Evolutionary conservation across 179 eudicot genomes (phyloP), one percentile per base, ranked within the genome.

Genomic region (Beta corolliflora): DNA sequence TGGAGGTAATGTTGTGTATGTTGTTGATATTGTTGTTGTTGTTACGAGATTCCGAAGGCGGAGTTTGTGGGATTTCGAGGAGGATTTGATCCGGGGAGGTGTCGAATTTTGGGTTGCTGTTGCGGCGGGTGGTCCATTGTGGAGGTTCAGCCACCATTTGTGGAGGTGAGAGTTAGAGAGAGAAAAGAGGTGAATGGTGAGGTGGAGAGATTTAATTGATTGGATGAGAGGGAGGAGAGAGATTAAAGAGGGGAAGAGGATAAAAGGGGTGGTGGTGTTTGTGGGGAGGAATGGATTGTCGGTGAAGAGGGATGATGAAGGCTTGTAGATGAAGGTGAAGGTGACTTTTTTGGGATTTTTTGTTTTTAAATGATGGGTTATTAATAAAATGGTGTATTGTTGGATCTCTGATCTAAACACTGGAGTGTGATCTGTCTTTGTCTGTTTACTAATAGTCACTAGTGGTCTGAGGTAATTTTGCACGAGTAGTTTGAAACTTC

Each of bases 51-150:
- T 89, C 71, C 80, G 85, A 36, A 83, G 95, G 87, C 0, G 83
- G 87, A 5, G 89, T 75, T 29, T 81, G 31, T 3, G 90, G 86
- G 41, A 91, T 89, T 65, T 91, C 93, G 54, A 91, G 61, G 18
- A 86, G 72, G 84, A 55, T 50, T 16, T 79, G 81, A 79, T 81
- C 73, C 7, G 61, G 76, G 60, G 83, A 68, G 66, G 86, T 54
- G 56, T 91, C 93, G 14, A 91, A 87, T 25, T 94, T 79, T 0
- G 97, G 93, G 87, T 90, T 91, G 91, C 97, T 93, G 89, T 90
- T 91, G 85, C 98, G 85, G 15, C 98, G 90, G 9, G 93, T 90
- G 0, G 98, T 91, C 92, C 93, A 94, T 81, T 90, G 95, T 10
- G 82, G 85, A 44, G 89, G 90, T 81, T 88, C 92, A 85, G 84